Base-by-base conservation (phyloP, 805 yeast species). In the Kurtzmaniella fragi region DNA sequence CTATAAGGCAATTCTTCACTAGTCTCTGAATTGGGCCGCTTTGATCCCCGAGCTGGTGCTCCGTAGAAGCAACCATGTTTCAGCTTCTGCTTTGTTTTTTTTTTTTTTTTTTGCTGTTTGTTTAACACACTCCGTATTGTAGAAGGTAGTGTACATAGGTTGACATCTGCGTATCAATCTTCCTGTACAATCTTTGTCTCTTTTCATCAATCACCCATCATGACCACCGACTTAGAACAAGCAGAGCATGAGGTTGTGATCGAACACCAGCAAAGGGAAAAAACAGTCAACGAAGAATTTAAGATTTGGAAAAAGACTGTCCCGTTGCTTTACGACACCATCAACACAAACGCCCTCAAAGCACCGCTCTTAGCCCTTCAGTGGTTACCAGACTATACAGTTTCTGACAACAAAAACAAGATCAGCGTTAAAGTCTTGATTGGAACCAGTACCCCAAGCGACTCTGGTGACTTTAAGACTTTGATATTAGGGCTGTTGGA, bases 251-350 rank as follows among this genome's bases (percentile, higher is more conserved):
- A 62, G 38, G 53, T 68, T 16, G 52, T 61, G 26, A 49, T 56
- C 15, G 77, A 71, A 42, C 77, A 75, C 50, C 80, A 77, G 48
- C 63, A 70, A 37, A 67, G 70, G 35, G 85, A 80, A 50, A 84
- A 83, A 53, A 59, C 82, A 8, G 69, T 73, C 44, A 84, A 84
- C 50, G 95, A 84, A 59, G 93, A 84, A 61, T 84, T 74, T 67
- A 71, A 71, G 48, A 64, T 81, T 42, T 87, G 96, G 96, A 87
- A 86, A 57, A 85, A 86, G 52, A 76, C 91, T 2, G 82, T 84
- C 11, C 95, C 95, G 3, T 67, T 84, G 47, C 65, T 87, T 43
- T 87, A 87, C 59, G 85, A 82, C 48, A 74, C 82, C 44, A 67
- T 87, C 34, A 80, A 84, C 45, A 82, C 93, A 3, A 75, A 74